Conservation (phyloP, 306 rosid species). For the Clitoria ternatea region DNA sequence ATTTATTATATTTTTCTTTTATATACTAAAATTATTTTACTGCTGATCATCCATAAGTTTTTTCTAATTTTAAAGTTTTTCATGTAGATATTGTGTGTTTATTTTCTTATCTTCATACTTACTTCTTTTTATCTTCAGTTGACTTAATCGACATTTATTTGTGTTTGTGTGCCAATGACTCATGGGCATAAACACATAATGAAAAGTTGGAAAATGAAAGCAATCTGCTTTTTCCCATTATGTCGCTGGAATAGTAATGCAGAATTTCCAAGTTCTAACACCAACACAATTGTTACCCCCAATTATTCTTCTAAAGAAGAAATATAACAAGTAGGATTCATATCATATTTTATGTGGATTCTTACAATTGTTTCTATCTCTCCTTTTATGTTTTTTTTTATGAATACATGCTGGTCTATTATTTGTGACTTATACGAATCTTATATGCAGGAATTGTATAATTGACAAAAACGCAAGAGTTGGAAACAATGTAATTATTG, state of each 20-base stretch:
- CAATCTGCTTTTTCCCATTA: not conserved
- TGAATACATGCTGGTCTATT: not conserved
- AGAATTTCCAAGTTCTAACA: not conserved
- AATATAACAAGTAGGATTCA: not conserved
- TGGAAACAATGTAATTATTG: slow-evolving; percentile 45
- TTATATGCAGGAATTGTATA: slow-evolving; percentile 45
- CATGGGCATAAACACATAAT: too few relatives aligned
- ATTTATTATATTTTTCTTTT: too few relatives aligned
- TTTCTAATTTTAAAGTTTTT: too few relatives aligned
- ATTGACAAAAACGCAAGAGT: slow-evolving; percentile 55
- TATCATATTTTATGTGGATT: not conserved
- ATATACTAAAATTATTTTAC: too few relatives aligned
- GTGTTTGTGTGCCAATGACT: too few relatives aligned
- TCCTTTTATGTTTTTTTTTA: not conserved
- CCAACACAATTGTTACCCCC: not conserved
- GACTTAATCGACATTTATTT: too few relatives aligned
- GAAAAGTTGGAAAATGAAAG: not conserved
- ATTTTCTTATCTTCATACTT: too few relatives aligned
- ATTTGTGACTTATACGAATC: not conserved
- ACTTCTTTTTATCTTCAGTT: too few relatives aligned
- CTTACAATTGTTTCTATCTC: not conserved
- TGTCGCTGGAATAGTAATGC: not conserved
- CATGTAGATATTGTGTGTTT: too few relatives aligned
- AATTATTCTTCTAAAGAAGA: not conserved
- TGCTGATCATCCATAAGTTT: too few relatives aligned